Evolutionary conservation across 495 filamentous ascomycete species (phyloP).

Genomic region (Penicillium ochrochloron): DNA sequence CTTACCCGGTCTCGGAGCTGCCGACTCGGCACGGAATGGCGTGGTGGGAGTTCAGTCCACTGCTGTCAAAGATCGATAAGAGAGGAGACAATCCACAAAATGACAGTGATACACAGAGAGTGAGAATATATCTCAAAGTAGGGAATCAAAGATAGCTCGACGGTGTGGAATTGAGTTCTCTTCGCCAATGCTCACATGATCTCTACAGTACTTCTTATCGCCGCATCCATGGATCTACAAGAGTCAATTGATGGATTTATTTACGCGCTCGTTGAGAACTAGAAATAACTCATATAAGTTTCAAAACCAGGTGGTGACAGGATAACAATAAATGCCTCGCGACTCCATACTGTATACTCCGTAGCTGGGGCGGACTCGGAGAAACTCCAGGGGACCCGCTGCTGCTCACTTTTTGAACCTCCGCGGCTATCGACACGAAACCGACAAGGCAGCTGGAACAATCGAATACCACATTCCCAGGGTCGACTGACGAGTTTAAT

Average conservation of each 20-base stretch:
- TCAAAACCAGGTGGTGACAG: not conserved
- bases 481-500: constrained; percentile 8
- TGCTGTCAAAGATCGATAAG: constrained; percentile 4
- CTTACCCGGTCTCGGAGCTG: constrained; percentile 30
- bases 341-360: not conserved
- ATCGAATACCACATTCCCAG: constrained; percentile 15
- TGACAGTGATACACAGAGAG: not conserved
- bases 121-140: not conserved
- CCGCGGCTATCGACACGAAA: not conserved
- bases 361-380: constrained; percentile 43
- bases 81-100: not conserved
- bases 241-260: constrained; percentile 8
- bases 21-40: constrained; percentile 22
- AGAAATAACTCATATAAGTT: not conserved
- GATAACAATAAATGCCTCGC: constrained; percentile 4
- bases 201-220: not conserved
- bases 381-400: constrained; percentile 32
- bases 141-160: not conserved
- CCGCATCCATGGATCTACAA: constrained; percentile 4
- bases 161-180: not conserved
- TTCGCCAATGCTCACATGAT: constrained; percentile 14
- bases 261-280: not conserved
- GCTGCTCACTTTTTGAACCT: constrained; percentile 7
- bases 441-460: not conserved
- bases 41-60: constrained; percentile 19